Base-by-base conservation (phyloP, 2,329 filamentous ascomycete genomes). In the Pyricularia pennisetigena region DNA sequence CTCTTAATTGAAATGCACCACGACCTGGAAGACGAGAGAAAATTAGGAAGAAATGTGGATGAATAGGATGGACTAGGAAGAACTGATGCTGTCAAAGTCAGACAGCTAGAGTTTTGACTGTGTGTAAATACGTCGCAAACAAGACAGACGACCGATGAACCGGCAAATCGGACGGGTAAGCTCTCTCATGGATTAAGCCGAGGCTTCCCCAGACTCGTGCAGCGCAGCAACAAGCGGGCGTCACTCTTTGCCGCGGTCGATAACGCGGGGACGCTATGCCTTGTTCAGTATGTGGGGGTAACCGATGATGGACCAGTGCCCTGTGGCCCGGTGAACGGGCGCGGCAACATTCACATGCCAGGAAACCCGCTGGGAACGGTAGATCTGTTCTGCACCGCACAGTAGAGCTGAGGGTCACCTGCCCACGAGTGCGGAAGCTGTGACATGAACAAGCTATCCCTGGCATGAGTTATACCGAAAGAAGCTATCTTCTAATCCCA, bases 131-230 rank as follows among this genome's bases (percentile, higher is more conserved):
- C 5, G 24, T 26, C 41, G 26, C 59, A 26, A 14, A 35, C 32
- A 14, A 35, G 32, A 49, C 32, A 32, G 64, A 57, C 24, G 35
- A 29, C 28, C 63, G 41, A 49, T 49, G 26, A 28, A 28, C 29
- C 59, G 59, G 59, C 59, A 62, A 62, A 62, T 62, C 59, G 24
- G 59, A 62, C 59, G 26, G 57, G 57, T 61, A 61, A 61, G 59
- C 59, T 62, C 59, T 24, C 9, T n/a, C n/a, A 62, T 16, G 6
- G 12, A 26, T 68, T 68, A 28, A 68, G 67, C 67, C 67, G 67
- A 68, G 67, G 67, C 28, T 67, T 71, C 64, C 71, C 69, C 69
- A 65, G 63, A 65, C 28, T 64, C 63, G 24, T 57, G 57, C 57
- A 61, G 24, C 23, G 57, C 57, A 61, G 57, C 57, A 28, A 61